A percentile compares a stretch with the other conserved stretches of the same genome.
These are phyloP conservation scores for Aspergillus cavernicola DNA, from an alignment of 495 filamentous ascomycete genomes.

Conservation along the genomic window DNA sequence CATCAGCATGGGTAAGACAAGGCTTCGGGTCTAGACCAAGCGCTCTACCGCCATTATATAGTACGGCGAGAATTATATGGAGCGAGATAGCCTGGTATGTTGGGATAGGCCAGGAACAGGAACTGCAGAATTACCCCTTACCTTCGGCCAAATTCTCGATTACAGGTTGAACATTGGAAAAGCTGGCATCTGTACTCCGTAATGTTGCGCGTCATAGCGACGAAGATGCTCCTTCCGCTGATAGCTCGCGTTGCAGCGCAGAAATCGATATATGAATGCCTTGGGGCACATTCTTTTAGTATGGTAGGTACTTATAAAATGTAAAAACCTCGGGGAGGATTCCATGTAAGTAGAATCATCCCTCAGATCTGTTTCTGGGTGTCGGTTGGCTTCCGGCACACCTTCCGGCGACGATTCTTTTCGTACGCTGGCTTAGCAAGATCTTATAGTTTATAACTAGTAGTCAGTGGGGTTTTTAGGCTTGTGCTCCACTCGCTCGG, in stretches of 20 bases:
- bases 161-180: constrained; percentile 18
- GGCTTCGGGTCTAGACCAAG: constrained; percentile 11
- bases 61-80: constrained; percentile 15
- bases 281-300: too few species aligned
- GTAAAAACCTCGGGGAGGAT: too few species aligned
- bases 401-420: too few species aligned
- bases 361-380: too few species aligned
- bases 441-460: too few species aligned
- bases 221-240: constrained; percentile 25
- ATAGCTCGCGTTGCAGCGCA: constrained; percentile 17
- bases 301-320: too few species aligned
- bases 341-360: too few species aligned
- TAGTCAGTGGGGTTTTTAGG: too few species aligned
- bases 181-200: background rate
- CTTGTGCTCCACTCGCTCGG: too few species aligned
- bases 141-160: constrained; percentile 18
- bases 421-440: too few species aligned
- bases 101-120: constrained; percentile 18
- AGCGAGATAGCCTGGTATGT: constrained; percentile 22
- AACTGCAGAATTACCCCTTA: background rate
- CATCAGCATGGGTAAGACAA: constrained; percentile 3
- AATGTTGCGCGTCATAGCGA: constrained; percentile 19
- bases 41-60: background rate
- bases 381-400: too few species aligned
- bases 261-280: too few species aligned